Percentiles rank a stretch among this genome's conserved stretches.
These are phyloP conservation scores for Ramalina peruviana DNA, from an alignment of 495 filamentous ascomycete genomes.

Conservation along the genomic window DNA sequence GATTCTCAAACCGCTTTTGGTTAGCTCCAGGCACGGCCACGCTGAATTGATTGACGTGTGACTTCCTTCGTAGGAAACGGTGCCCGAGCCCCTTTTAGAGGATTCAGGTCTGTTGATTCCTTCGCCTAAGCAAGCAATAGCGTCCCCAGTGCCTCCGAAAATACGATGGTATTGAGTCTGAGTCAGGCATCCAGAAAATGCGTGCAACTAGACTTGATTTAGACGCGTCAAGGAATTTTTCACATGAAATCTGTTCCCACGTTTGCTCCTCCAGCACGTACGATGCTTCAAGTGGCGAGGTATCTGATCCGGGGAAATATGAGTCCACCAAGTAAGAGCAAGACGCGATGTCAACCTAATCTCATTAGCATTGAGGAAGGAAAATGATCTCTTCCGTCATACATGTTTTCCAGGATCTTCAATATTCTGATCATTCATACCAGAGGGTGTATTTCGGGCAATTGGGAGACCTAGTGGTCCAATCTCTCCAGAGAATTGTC, in stretches of 20 bases:
- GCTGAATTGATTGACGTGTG: background rate
- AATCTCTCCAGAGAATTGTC: conserved; percentile 66
- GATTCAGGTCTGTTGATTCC: background rate
- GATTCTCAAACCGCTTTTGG: conserved; percentile 10
- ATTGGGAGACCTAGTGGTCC: conserved; percentile 47
- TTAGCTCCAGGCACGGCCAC: conserved; percentile 2
- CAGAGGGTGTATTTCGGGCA: conserved; percentile 63
- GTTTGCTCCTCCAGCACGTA: conserved; percentile 51
- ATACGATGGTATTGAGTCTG: conserved; percentile 50
- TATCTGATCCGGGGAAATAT: conserved; percentile 46
- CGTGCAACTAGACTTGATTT: conserved; percentile 61
- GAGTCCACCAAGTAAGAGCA: conserved; percentile 86
- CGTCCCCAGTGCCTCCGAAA: conserved; percentile 64
- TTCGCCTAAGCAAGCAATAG: conserved; percentile 63
- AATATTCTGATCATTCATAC: conserved; percentile 86
- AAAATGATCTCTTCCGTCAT: conserved; percentile 17
- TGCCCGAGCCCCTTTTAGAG: background rate
- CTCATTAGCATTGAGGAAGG: conserved; percentile 9
- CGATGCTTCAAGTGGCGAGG: conserved; percentile 53
- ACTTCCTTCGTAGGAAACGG: background rate
- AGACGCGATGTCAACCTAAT: conserved; percentile 48
- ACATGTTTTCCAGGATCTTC: conserved; percentile 85
- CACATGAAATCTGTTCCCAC: conserved; percentile 66
- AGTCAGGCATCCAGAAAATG: conserved; percentile 72
- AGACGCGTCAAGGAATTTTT: conserved; percentile 66